A percentile compares a stretch with the other conserved stretches of the same genome.
phyloP scores from a whole-genome alignment of 768 basidiomycete species.

The Serendipita sp. region DNA sequence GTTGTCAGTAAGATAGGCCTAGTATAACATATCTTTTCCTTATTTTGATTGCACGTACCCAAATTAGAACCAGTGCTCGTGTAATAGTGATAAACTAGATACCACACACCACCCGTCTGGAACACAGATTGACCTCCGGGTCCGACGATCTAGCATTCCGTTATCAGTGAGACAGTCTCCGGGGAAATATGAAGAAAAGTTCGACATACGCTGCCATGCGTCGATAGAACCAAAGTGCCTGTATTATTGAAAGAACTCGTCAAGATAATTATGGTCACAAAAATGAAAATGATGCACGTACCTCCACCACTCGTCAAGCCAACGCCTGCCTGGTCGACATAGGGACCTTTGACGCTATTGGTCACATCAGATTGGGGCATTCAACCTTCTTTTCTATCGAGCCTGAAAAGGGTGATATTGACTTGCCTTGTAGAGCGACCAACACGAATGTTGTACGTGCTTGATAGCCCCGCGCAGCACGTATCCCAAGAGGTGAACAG shows the following conservation, averaged over 20 bases:
- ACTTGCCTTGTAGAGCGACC: slow-evolving; percentile 31
- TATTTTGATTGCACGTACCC: background rate
- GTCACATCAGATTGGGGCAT: background rate
- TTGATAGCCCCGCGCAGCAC: slow-evolving; percentile 33
- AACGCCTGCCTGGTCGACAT: slow-evolving; percentile 32
- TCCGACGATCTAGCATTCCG: slow-evolving; percentile 27
- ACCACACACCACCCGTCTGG: slow-evolving; percentile 27
- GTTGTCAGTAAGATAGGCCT: background rate
- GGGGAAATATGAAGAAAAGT: background rate
- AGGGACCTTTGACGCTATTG: slow-evolving; percentile 29
- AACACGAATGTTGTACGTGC: slow-evolving; percentile 47
- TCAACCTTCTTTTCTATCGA: background rate
- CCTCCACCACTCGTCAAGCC: slow-evolving; percentile 34
- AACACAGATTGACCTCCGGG: slow-evolving; percentile 37
- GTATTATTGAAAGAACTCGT: background rate
- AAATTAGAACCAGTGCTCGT: slow-evolving; percentile 23
- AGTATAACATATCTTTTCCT: background rate
- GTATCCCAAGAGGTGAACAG: slow-evolving; percentile 41
- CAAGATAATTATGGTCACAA: slow-evolving; percentile 27
- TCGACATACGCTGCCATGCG: background rate
- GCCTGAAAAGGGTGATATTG: background rate
- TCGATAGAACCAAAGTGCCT: background rate
- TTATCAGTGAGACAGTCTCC: background rate
- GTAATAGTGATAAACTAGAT: slow-evolving; percentile 40
- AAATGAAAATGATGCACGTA: slow-evolving; percentile 31